Base-by-base conservation (phyloP, 441 rosid species). In the Cnidoscolus chayamansa region DNA sequence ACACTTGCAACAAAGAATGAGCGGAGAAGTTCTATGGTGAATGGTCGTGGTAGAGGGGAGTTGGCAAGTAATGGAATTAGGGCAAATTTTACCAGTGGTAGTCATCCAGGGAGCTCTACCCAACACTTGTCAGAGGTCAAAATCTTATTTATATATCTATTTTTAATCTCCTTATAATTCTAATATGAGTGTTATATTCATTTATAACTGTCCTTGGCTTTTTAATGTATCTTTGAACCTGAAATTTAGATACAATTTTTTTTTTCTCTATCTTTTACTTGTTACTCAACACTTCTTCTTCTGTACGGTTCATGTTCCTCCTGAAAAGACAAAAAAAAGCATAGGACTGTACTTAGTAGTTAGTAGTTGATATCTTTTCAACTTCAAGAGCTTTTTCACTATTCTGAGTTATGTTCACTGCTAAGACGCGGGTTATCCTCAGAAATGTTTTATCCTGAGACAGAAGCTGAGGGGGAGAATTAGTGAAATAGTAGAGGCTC, bases 51-150 rank as follows among this genome's bases (percentile, higher is more conserved):
- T 16, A 85, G 77, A 71, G 84, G 82, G 49, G 75, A 78, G 63
- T 53, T 68, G 57, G 78, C 58, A 74, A 76, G 69, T 68, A 84
- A 68, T 66, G 84, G 83, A 43, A 78, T 40, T 60, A 72, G 65
- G 70, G 35, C 78, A 62, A 79, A 79, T 68, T 53, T 5, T 58
- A 19, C 48, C 55, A 32, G 74, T 48, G 70, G 67, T 56, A 73
- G 62, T 82, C 78, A 78, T 71, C 82, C 79, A 64, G 81, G 72
- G 50, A 79, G 63, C 78, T 58, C 76, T 2, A 30, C 53, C 58
- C 88, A 83, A 54, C 68, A 71, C n/a, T 78, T 84, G 74, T 85
- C 90, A 1, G 88, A 88, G 97, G 98, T 91, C 40, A 76, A 89
- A 74, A 71, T 65, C 17, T 58, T 15, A 58, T 73, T 61, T 40